phyloP scores from a whole-genome alignment of 1,284 basidiomycete species.

The Puccinia horiana region DNA sequence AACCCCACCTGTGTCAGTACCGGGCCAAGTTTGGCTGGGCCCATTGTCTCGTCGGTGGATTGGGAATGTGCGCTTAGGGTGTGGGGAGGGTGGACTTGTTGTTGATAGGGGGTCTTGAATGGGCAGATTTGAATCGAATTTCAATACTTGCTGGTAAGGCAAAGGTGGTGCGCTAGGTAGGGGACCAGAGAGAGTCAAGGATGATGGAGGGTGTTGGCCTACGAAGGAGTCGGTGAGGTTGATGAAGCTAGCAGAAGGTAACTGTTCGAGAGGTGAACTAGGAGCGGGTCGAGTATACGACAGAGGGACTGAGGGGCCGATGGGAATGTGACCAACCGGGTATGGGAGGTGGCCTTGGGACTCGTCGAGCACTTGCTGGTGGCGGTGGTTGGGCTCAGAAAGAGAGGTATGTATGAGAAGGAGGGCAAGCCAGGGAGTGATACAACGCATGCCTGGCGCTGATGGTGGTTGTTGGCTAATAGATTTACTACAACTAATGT shows the following conservation, averaged over 20 bases:
- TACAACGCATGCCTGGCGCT: no score
- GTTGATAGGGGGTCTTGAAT: background rate
- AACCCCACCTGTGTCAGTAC: conserved; percentile 9
- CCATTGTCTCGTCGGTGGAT: background rate
- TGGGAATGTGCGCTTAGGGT: background rate
- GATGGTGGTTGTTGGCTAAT: no score
- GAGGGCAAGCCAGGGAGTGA: background rate
- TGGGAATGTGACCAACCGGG: background rate
- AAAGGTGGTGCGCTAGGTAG: background rate
- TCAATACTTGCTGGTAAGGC: background rate
- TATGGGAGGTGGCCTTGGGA: background rate
- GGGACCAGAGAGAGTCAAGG: background rate
- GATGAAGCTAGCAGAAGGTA: background rate
- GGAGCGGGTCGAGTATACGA: background rate
- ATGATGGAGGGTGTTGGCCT: background rate
- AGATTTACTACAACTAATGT: no score
- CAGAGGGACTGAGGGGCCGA: background rate
- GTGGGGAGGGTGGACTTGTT: background rate
- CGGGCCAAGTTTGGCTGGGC: background rate
- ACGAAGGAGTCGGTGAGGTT: background rate
- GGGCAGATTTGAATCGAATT: background rate
- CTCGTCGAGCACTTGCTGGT: background rate
- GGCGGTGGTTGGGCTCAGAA: background rate
- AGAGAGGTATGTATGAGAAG: background rate
- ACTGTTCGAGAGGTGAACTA: no score